Evolutionary conservation across 1,284 basidiomycete species (phyloP).

Genomic region (Leccinum insolens): DNA sequence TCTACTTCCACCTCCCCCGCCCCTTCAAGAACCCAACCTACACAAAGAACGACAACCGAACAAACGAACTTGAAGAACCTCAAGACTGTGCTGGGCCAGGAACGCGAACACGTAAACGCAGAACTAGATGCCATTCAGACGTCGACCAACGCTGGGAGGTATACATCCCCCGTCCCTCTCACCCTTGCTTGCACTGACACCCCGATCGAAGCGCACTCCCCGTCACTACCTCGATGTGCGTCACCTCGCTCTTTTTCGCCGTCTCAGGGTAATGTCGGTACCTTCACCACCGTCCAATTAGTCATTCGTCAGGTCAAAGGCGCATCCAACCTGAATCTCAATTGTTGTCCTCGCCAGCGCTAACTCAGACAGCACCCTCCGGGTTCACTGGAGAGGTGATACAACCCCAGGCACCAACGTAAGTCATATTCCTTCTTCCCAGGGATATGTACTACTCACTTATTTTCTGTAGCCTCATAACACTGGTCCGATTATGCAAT

Average conservation of each 20-base stretch:
- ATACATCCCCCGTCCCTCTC: conserved; percentile 40
- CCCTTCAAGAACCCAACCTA: conserved; percentile 78
- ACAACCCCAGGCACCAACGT: too few relatives aligned
- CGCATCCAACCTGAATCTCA: too few relatives aligned
- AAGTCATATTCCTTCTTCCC: too few relatives aligned
- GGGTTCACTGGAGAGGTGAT: too few relatives aligned
- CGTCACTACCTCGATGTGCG: conserved; percentile 76
- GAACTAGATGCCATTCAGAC: conserved; percentile 36
- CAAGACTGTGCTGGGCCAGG: conserved; percentile 69
- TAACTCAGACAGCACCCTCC: too few relatives aligned
- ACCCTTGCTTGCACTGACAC: conserved; percentile 45
- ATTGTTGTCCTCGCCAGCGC: too few relatives aligned
- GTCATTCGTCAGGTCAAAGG: too few relatives aligned
- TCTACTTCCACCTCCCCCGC: conserved; percentile 51
- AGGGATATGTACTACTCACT: too few relatives aligned
- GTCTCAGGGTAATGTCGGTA: too few relatives aligned
- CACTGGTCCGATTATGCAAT: too few relatives aligned
- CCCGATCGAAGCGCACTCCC: conserved; percentile 83
- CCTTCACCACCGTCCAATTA: too few relatives aligned
- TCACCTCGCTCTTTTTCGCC: not conserved
- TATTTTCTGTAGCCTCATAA: too few relatives aligned
- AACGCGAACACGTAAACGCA: conserved; percentile 56
- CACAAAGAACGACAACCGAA: conserved; percentile 63
- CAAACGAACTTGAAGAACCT: conserved; percentile 65
- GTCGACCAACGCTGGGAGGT: conserved; percentile 56